Percentiles rank a stretch among this genome's conserved stretches.
Conservation (phyloP, 441 rosid genomes). For the Kokia cookei region DNA sequence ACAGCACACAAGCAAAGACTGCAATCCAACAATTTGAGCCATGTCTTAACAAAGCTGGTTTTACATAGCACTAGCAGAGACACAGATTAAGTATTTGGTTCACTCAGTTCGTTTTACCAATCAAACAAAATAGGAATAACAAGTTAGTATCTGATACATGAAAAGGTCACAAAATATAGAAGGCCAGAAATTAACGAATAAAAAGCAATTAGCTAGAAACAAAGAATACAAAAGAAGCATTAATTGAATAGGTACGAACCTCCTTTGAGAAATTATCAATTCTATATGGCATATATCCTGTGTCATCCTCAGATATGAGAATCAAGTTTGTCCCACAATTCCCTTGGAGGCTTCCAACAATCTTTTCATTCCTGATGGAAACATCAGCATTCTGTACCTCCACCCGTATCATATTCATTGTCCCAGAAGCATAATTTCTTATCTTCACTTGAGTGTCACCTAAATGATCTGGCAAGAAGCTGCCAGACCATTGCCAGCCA, state of each 20-base stretch:
- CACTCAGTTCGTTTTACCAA: not conserved
- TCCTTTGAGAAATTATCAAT: conserved; percentile 97
- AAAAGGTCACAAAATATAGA: not conserved
- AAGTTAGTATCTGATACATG: not conserved
- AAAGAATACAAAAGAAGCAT: not conserved
- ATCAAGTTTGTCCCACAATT: conserved; percentile 90
- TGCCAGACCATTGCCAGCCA: conserved; percentile 99
- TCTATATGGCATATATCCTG: conserved; percentile 96
- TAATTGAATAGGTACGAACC: conserved; percentile 52
- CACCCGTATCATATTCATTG: conserved; percentile 74
- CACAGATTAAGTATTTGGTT: not conserved
- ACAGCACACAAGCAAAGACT: not conserved
- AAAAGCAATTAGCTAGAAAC: not conserved
- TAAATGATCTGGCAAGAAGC: conserved; percentile 92
- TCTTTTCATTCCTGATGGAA: conserved; percentile 71
- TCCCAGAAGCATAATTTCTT: conserved; percentile 73
- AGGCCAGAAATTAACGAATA: not conserved
- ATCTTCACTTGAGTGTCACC: conserved; percentile 96
- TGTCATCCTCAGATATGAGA: conserved; percentile 87
- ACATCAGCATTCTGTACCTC: conserved; percentile 93
- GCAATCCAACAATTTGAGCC: not conserved
- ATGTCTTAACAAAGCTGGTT: not conserved
- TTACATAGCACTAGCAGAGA: not conserved
- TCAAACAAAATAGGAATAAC: not conserved
- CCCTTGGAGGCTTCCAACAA: conserved; percentile 69